phyloP scores from a whole-genome alignment of 2,329 filamentous ascomycete species.

The Helminthosporium solani region DNA sequence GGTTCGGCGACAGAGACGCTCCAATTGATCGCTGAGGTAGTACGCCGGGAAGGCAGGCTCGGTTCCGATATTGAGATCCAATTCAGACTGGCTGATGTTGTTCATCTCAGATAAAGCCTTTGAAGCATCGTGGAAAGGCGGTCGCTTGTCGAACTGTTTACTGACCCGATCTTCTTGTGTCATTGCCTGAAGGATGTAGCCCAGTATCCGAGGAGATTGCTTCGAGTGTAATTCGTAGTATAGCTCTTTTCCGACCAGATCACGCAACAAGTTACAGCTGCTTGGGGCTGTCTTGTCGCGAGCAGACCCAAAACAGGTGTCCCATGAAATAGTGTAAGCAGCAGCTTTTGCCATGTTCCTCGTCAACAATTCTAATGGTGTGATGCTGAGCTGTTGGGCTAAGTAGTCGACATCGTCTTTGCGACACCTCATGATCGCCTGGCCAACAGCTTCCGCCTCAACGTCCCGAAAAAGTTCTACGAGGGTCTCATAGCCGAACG shows the following conservation, averaged over 20 bases:
- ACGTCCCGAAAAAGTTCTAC: conserved; percentile 68
- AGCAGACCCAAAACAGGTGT: conserved; percentile 54
- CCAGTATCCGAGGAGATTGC: conserved; percentile 75
- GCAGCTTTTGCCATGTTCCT: conserved; percentile 74
- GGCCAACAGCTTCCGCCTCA: conserved; percentile 74
- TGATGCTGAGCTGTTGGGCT: conserved; percentile 47
- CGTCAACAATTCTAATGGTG: conserved; percentile 46
- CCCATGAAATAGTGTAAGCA: conserved; percentile 81
- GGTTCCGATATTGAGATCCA: conserved; percentile 70
- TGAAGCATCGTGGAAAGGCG: conserved; percentile 60
- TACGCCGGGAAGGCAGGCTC: conserved; percentile 84
- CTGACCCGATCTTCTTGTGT: conserved; percentile 33
- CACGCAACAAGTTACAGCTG: conserved; percentile 67
- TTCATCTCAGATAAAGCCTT: conserved; percentile 70
- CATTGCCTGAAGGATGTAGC: conserved; percentile 72
- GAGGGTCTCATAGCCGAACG: conserved; percentile 76
- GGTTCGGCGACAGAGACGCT: conserved; percentile 73
- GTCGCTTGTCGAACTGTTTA: conserved; percentile 58
- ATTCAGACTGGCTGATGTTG: conserved; percentile 63
- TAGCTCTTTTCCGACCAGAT: conserved; percentile 64
- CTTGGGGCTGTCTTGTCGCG: conserved; percentile 49
- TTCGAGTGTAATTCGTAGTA: conserved; percentile 65
- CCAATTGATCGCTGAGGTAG: conserved; percentile 72
- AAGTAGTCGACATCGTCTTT: conserved; percentile 63
- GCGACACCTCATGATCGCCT: conserved; percentile 79